Evolutionary conservation across 2,329 filamentous ascomycete species (phyloP).

Genomic region (Penicillium rolfsii): DNA sequence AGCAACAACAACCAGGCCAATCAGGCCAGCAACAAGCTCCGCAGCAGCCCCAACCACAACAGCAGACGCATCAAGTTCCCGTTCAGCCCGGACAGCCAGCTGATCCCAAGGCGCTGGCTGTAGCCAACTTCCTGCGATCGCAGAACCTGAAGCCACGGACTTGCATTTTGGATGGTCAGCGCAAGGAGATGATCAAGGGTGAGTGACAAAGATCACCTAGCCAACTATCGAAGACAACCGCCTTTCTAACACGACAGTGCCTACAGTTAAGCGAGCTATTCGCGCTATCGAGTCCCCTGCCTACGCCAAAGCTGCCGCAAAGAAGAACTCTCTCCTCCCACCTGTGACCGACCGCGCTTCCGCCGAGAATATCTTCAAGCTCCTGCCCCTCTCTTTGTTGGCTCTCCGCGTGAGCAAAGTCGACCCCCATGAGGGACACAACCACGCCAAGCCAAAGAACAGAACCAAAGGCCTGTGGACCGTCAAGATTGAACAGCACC

Average conservation of each 20-base stretch:
- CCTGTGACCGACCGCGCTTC: constrained; percentile 84
- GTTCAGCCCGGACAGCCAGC: constrained; percentile 63
- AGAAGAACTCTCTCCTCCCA: constrained; percentile 87
- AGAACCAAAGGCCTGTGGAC: constrained; percentile 95
- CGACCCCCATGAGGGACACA: constrained; percentile 75
- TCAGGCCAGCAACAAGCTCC: constrained; percentile 29
- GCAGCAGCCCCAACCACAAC: constrained; percentile 36
- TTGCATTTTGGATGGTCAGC: constrained; percentile 90
- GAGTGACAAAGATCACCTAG: constrained; percentile 21
- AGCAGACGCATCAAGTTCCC: constrained; percentile 52
- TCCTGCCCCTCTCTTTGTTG: constrained; percentile 90
- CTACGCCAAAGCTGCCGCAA: constrained; percentile 79
- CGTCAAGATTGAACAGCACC: constrained; percentile 92
- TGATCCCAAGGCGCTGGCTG: constrained; percentile 82
- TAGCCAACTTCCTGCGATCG: constrained; percentile 82
- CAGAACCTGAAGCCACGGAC: constrained; percentile 89
- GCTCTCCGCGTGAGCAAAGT: constrained; percentile 86
- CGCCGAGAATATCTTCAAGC: constrained; percentile 91
- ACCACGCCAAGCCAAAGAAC: constrained; percentile 70
- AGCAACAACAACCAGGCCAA: constrained; percentile 31
- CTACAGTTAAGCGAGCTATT: constrained; percentile 87
- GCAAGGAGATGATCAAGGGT: constrained; percentile 98
- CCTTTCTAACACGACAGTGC: constrained; percentile 2
- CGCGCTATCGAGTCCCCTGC: constrained; percentile 85
- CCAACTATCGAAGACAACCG: background rate